These are phyloP conservation scores for Medicago arabica DNA, from an alignment of 306 rosid species.

Conservation along the genomic window DNA sequence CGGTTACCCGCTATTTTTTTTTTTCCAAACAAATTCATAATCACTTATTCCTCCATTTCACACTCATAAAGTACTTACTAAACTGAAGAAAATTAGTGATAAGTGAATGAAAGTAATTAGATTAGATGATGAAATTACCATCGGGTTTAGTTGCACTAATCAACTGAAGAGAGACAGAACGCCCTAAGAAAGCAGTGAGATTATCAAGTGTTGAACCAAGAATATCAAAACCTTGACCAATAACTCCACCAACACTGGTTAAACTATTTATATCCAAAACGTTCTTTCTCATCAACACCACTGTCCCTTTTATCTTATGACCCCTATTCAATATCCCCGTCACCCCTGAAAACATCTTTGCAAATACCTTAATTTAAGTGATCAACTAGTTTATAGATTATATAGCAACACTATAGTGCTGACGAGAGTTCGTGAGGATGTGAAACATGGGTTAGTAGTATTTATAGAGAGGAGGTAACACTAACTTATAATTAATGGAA, in stretches of 20 bases:
- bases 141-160: conserved; percentile 44
- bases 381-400: background rate
- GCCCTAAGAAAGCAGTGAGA: conserved; percentile 42
- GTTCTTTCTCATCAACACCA: conserved; percentile 49
- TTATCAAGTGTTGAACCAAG: conserved; percentile 31
- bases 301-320: conserved; percentile 44
- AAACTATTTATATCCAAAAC: conserved; percentile 45
- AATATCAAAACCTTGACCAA: conserved; percentile 27
- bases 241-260: conserved; percentile 25
- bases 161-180: conserved; percentile 44
- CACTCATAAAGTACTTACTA: too few species aligned
- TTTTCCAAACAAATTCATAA: too few species aligned
- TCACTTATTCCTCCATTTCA: too few species aligned
- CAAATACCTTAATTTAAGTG: too few species aligned
- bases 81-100: too few species aligned
- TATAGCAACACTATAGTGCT: background rate
- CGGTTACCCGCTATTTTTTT: too few species aligned
- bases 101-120: background rate
- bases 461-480: conserved; percentile 26
- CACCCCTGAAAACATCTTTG: conserved; percentile 44
- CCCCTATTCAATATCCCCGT: conserved; percentile 23
- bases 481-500: background rate
- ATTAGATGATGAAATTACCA: conserved; percentile 7
- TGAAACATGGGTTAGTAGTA: background rate
- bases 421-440: background rate